Percentiles rank a stretch among this genome's conserved stretches.
phyloP scores from a whole-genome alignment of 306 rosid species.

The Malus asiatica region DNA sequence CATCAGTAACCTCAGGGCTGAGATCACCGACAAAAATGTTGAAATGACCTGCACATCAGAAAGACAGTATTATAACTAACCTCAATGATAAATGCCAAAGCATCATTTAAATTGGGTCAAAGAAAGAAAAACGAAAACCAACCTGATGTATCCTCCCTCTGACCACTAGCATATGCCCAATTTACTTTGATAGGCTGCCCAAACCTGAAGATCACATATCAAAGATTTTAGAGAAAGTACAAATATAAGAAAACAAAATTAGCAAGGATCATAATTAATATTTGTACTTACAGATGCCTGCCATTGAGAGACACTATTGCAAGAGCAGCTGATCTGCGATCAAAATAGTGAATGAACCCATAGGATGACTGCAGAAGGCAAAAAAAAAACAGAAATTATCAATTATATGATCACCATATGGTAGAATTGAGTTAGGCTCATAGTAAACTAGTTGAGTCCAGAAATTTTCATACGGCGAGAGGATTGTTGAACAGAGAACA shows the following conservation, averaged over 20 bases:
- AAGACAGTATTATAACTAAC: conserved; percentile 4
- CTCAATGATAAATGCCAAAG: conserved; percentile 2
- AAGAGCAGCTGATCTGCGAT: conserved; percentile 92
- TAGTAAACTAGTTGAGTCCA: background rate
- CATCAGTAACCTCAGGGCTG: conserved; percentile 98
- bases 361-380: conserved; percentile 80
- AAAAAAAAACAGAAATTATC: conserved; percentile 9
- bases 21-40: conserved; percentile 98
- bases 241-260: conserved; percentile 6
- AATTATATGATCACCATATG: background rate
- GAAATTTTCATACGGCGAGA: background rate
- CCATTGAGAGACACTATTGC: conserved; percentile 92
- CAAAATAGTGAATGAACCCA: conserved; percentile 91
- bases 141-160: conserved; percentile 99
- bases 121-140: conserved; percentile 23
- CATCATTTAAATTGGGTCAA: background rate
- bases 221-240: conserved; percentile 13
- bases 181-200: conserved; percentile 99
- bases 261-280: background rate
- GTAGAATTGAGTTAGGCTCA: background rate
- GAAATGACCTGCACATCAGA: conserved; percentile 69
- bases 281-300: conserved; percentile 75
- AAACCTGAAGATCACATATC: conserved; percentile 50
- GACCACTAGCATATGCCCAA: conserved; percentile 98
- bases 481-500: background rate